phyloP scores from a whole-genome alignment of 2,329 filamentous ascomycete genomes.

The Grosmannia serpens region DNA sequence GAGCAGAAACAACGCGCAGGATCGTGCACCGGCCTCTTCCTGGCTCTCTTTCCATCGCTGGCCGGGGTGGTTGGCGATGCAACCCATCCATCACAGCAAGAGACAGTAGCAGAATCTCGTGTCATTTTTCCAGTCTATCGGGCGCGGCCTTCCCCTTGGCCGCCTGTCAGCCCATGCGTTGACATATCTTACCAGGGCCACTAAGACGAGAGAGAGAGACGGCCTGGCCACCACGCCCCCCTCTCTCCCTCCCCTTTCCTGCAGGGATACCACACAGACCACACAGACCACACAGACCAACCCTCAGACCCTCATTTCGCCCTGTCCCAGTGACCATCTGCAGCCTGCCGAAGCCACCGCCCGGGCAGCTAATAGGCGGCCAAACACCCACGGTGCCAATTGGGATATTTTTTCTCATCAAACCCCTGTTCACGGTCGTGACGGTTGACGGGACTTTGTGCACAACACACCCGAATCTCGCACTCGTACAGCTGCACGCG shows the following conservation, averaged over 20 bases:
- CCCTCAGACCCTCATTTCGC: not conserved
- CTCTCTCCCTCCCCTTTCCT: not conserved
- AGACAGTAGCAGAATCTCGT: not conserved
- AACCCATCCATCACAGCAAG: not conserved
- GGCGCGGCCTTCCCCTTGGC: not conserved
- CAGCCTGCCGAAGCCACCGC: not conserved
- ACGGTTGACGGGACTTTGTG: not conserved
- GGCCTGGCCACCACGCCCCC: not conserved
- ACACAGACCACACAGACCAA: not conserved
- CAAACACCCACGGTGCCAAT: not conserved
- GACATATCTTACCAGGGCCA: not conserved
- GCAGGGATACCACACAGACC: not conserved
- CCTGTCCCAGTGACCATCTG: not conserved
- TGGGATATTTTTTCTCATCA: not conserved
- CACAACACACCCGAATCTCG: not conserved
- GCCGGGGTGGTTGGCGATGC: not conserved
- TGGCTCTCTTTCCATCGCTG: not conserved
- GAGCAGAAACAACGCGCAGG: not conserved
- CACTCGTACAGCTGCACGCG: not conserved
- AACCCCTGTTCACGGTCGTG: not conserved
- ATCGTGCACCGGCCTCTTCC: not conserved
- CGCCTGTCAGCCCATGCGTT: not conserved
- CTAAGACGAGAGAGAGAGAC: not conserved
- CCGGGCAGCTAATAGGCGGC: not conserved
- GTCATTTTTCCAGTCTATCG: not conserved